Evolutionary conservation across 2,329 filamentous ascomycete species (phyloP).

Genomic region (Cladosporium sp.): DNA sequence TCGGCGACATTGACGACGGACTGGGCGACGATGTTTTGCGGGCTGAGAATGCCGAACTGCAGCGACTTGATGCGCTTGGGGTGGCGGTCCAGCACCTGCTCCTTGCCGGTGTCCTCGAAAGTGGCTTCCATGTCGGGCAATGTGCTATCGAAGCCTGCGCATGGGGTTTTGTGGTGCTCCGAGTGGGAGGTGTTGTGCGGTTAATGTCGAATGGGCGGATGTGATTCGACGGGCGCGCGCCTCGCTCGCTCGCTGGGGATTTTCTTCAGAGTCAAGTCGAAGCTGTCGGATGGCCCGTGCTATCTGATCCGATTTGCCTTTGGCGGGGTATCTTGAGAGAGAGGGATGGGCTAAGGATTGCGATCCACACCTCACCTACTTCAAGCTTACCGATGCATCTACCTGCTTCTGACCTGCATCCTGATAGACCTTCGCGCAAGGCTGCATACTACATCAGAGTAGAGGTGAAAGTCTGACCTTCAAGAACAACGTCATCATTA

Average conservation of each 20-base stretch:
- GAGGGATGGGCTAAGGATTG: not conserved
- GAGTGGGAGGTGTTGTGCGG: not conserved
- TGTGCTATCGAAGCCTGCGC: conserved; percentile 18
- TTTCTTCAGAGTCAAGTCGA: conserved; percentile 16
- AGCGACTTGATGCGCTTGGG: conserved; percentile 91
- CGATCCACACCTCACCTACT: conserved; percentile 8
- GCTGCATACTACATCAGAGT: not conserved
- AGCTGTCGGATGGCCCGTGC: conserved; percentile 1
- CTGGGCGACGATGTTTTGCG: conserved; percentile 90
- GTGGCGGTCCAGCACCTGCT: conserved; percentile 83
- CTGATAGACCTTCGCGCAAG: not conserved
- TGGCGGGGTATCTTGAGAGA: not conserved
- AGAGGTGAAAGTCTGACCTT: not conserved
- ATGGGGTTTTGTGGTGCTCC: conserved; percentile 12
- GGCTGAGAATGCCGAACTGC: conserved; percentile 88
- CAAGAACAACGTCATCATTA: not conserved
- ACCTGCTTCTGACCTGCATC: too few relatives aligned
- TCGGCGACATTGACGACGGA: conserved; percentile 94
- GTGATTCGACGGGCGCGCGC: not conserved
- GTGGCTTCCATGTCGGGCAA: conserved; percentile 17
- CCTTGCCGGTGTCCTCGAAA: conserved; percentile 55
- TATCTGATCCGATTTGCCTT: conserved; percentile 1
- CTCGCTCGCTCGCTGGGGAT: not conserved
- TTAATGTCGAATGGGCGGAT: not conserved
- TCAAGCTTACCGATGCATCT: not conserved